Evolutionary conservation across 352 stramenopile genomes (phyloP), one percentile per base, ranked within the genome.

Genomic region (Phytophthora uliginosa): DNA sequence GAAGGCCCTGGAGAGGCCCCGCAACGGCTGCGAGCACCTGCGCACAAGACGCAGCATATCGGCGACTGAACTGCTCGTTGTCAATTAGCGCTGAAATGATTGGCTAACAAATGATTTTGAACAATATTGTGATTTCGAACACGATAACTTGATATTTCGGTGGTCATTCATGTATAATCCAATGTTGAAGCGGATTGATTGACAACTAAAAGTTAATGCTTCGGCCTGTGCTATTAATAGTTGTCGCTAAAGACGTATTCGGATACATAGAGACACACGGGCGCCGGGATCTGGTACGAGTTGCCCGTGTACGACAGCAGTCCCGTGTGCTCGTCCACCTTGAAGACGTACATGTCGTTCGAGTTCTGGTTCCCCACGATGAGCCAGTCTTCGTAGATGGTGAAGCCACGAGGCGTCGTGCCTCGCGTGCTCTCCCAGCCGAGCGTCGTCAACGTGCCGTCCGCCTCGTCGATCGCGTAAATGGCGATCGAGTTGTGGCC

Each of bases 341-440:
- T 63, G 72, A 89, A 91, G 34, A 88, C 74, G 38, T 79, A 48
- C 57, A 88, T 82, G 38, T 70, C 70, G 66, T 84, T 63, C 18
- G 81, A 77, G 62, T 79, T 62, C 60, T 89, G 79, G 73, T 91
- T 89, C 7, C 78, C 83, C 34, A 85, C 83, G 38, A 91, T 59
- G 50, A 91, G 34, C 36, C 79, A 84, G 17, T 83, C 66, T 34
- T 78, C 59, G 61, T 81, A 77, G 34, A 89, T 53, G 13, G 63
- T 51, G 34, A 91, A 86, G 51, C 69, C 73, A 15, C 83, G 79
- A 22, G 83, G 83, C 1, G 56, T 76, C 28, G 71, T 60, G 42
- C 83, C 83, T 4, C 77, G 74, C 8, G 81, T 81, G 38, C 68
- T 60, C 55, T 83, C 78, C 65, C 73, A 74, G 9, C 72, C 81